Evolutionary conservation across 2,329 filamentous ascomycete species (phyloP).

Genomic region (Tolypocladium tropicale): DNA sequence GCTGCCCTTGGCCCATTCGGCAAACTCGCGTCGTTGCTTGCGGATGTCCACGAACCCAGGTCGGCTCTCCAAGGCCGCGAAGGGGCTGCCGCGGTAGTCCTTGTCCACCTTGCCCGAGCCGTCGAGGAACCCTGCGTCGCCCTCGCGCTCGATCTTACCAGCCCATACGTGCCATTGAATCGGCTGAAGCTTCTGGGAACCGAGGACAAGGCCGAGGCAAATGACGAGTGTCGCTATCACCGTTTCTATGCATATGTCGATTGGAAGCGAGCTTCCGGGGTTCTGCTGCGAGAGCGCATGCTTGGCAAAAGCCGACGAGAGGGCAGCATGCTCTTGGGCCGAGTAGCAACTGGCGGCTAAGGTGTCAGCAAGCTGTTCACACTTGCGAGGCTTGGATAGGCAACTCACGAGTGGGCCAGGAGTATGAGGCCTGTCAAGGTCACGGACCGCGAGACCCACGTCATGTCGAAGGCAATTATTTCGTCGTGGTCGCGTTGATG

Average conservation of each 20-base stretch:
- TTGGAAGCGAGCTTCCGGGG: conserved; percentile 48
- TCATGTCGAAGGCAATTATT: conserved; percentile 40
- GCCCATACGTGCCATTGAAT: conserved; percentile 79
- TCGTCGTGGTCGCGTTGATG: not conserved
- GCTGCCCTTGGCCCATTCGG: conserved; percentile 52
- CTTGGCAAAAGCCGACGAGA: conserved; percentile 47
- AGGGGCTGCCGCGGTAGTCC: conserved; percentile 68
- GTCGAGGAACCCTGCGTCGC: conserved; percentile 45
- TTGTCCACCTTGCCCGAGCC: conserved; percentile 56
- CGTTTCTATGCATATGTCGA: conserved; percentile 84
- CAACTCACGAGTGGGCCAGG: conserved; percentile 68
- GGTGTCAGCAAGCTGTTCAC: conserved; percentile 7
- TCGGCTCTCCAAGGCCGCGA: conserved; percentile 65
- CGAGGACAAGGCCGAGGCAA: conserved; percentile 72
- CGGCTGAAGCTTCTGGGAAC: conserved; percentile 68
- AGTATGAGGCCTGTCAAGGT: conserved; percentile 69
- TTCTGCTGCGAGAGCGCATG: conserved; percentile 31
- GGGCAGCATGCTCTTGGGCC: conserved; percentile 78
- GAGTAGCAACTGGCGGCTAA: conserved; percentile 75
- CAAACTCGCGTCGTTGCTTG: conserved; percentile 69
- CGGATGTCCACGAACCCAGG: conserved; percentile 83
- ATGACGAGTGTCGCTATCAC: conserved; percentile 70
- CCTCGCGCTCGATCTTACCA: conserved; percentile 72
- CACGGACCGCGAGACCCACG: conserved; percentile 58
- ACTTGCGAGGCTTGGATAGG: not conserved